A percentile compares a stretch with the other conserved stretches of the same genome.
Conservation (phyloP, 2,329 filamentous ascomycete genomes). For the Hypoxylon sp. region DNA sequence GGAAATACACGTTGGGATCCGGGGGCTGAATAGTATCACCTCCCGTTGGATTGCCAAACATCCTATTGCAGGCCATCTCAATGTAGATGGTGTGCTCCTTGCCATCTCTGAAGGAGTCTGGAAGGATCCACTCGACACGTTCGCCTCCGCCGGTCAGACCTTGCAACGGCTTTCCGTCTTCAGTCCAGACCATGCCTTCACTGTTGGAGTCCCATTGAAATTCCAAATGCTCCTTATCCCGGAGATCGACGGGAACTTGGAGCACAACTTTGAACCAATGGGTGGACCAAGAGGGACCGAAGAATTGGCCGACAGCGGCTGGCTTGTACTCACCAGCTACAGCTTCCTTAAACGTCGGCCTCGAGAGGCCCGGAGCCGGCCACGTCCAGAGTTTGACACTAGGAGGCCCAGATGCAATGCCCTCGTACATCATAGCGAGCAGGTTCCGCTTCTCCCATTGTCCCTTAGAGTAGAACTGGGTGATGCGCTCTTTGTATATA, state of each 20-base stretch:
- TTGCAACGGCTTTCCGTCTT: slow-evolving; percentile 90
- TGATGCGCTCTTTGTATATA: slow-evolving; percentile 87
- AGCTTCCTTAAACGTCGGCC: slow-evolving; percentile 90
- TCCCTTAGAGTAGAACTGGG: slow-evolving; percentile 81
- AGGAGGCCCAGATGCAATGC: slow-evolving; percentile 72
- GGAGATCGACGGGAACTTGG: slow-evolving; percentile 79
- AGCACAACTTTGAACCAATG: slow-evolving; percentile 95
- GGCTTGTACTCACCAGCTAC: slow-evolving; percentile 78
- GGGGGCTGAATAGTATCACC: slow-evolving; percentile 91
- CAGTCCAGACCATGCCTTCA: slow-evolving; percentile 93
- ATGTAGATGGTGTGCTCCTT: slow-evolving; percentile 92
- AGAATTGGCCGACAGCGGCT: slow-evolving; percentile 80
- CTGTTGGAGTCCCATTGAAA: slow-evolving; percentile 96
- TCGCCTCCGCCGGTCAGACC: slow-evolving; percentile 92
- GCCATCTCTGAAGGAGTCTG: slow-evolving; percentile 83
- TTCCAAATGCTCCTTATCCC: slow-evolving; percentile 84
- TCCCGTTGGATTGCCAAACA: slow-evolving; percentile 93
- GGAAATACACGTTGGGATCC: slow-evolving; percentile 84
- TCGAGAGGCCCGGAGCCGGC: slow-evolving; percentile 80
- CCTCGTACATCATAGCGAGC: slow-evolving; percentile 80
- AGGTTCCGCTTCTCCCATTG: slow-evolving; percentile 84
- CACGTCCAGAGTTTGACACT: slow-evolving; percentile 89
- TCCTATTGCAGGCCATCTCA: slow-evolving; percentile 98
- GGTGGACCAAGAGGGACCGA: slow-evolving; percentile 96
- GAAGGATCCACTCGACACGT: slow-evolving; percentile 90